Evolutionary conservation across 192 early-diverging fungal genomes (phyloP).

Genomic region (Linnemannia hyalina): DNA sequence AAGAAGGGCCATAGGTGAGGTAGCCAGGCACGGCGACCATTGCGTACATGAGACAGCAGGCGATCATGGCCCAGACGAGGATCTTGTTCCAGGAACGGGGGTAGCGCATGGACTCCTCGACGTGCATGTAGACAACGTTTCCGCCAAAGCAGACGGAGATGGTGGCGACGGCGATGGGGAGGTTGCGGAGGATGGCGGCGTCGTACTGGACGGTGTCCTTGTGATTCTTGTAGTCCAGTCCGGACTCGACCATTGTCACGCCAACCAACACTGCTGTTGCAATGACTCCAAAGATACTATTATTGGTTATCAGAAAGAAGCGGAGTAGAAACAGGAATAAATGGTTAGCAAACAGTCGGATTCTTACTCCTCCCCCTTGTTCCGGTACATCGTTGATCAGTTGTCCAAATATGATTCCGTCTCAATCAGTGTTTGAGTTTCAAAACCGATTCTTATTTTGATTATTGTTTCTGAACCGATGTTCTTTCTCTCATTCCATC

Average conservation of each 20-base stretch:
- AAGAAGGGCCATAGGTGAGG: constrained; percentile 68
- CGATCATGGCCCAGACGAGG: constrained; percentile 61
- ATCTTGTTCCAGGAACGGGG: constrained; percentile 71
- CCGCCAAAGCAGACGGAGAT: constrained; percentile 78
- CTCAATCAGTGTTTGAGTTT: neutral
- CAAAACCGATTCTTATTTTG: neutral
- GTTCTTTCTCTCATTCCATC: neutral
- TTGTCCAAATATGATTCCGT: neutral
- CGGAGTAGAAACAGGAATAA: neutral
- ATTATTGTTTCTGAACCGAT: neutral
- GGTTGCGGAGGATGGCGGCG: constrained; percentile 59
- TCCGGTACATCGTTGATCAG: neutral
- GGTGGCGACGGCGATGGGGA: constrained; percentile 73
- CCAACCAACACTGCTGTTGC: constrained; percentile 72
- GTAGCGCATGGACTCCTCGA: constrained; percentile 73
- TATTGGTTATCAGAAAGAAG: neutral
- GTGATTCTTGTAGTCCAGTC: constrained; percentile 63
- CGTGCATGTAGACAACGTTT: constrained; percentile 79
- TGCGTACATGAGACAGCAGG: constrained; percentile 74
- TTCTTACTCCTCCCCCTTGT: too few relatives aligned
- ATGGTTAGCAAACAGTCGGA: neutral
- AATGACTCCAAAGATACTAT: constrained; percentile 71
- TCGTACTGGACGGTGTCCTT: constrained; percentile 54
- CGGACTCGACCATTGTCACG: constrained; percentile 66
- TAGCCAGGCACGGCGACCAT: constrained; percentile 74